Evolutionary conservation across 2,329 filamentous ascomycete genomes (phyloP), one percentile per base, ranked within the genome.

Genomic region (Curvularia hawaiiensis): DNA sequence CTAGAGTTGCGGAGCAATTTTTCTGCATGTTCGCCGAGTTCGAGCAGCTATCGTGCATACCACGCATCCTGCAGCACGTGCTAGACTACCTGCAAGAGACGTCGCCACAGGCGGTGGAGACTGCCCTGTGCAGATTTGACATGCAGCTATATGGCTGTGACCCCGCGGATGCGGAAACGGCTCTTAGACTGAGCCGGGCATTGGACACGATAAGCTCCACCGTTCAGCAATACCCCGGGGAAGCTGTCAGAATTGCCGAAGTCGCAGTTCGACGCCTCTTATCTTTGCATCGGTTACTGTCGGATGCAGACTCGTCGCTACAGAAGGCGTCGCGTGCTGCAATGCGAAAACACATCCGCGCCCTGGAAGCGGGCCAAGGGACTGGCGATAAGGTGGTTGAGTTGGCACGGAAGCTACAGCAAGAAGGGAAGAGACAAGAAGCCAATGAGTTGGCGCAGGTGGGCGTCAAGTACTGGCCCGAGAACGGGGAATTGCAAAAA

Each of bases 1-100:
- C 87, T 1, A 79, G 81, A 1, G 82, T 92, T 7, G 91, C 87
- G 3, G 87, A 89, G 68, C 79, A 84, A 22, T 97, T 97, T 77
- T 98, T 95, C 76, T 81, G 90, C 68, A 84, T 96, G 78, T 90
- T 96, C 63, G 81, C 86, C 2, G 79, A 82, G 6, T 97, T 96
- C 75, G 80, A 82, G 20, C 79, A 85, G 40, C 80, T 92, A 30
- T 83, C 87, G 1, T 88, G 88, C 54, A 82, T 89, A 53, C 74
- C 79, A 11, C 88, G 79, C 68, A 85, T 97, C 40, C 78, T 93
- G 39, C 83, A 89, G 61, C 90, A 96, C 74, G 88, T 96, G 47
- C 77, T 95, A 41, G 82, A 85, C 46, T 79, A 80, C 40, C 84
- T 97, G 79, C 79, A 82, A 41, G 78, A 85, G 61, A 75, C 80